These are phyloP conservation scores for Schoenoplectus tabernaemontani DNA, from an alignment of 202 grass and related monocot species.

Conservation along the genomic window DNA sequence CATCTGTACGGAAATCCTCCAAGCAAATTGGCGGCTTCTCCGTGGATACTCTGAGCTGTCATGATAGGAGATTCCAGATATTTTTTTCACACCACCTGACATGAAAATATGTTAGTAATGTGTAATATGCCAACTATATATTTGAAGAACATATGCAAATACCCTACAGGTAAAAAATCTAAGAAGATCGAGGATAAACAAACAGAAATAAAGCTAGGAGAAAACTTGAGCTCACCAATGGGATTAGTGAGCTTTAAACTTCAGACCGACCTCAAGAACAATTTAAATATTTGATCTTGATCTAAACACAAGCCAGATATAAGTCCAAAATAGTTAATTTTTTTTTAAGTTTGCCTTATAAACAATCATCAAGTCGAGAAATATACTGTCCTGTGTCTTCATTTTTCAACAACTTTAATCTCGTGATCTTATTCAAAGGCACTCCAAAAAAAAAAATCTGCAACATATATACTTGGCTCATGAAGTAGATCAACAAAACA, in stretches of 20 bases:
- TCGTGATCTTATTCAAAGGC: background rate
- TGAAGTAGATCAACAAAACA: conserved; percentile 19
- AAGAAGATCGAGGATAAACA: background rate
- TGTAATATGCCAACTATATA: background rate
- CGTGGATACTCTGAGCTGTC: conserved; percentile 68
- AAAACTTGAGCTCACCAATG: background rate
- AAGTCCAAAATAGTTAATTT: background rate
- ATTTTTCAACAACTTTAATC: background rate
- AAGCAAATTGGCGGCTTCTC: conserved; percentile 65
- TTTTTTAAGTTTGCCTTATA: background rate
- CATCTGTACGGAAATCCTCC: conserved; percentile 79
- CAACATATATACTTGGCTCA: background rate
- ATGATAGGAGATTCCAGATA: conserved; percentile 63
- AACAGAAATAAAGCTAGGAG: background rate
- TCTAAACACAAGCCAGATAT: background rate
- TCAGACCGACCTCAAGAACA: conserved; percentile 6
- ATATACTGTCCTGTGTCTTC: background rate
- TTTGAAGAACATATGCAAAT: background rate
- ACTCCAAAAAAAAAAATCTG: background rate
- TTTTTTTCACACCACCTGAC: conserved; percentile 65
- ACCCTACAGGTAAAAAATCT: background rate
- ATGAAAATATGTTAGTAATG: background rate
- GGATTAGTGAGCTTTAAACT: background rate
- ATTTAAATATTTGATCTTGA: conserved; percentile 15
- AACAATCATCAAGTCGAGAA: background rate